Evolutionary conservation across 78 protist genomes (phyloP).

Genomic region (Guillardia theta): DNA sequence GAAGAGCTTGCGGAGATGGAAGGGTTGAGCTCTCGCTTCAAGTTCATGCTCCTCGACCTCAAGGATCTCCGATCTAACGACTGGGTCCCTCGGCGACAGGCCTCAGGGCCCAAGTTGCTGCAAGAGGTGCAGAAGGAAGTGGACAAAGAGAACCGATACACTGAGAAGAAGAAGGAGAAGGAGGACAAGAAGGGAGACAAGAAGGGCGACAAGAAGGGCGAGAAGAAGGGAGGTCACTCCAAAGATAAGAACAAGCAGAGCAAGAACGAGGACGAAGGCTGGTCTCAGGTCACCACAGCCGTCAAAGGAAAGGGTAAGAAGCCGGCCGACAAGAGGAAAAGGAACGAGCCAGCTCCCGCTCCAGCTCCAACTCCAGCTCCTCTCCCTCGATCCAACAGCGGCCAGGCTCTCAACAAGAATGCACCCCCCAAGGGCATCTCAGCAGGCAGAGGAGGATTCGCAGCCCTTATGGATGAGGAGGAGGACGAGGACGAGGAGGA

Average conservation of each 20-base stretch:
- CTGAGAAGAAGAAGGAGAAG: background rate
- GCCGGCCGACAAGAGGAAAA: background rate
- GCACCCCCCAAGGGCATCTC: background rate
- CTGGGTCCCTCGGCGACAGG: background rate
- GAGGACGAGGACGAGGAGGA: background rate
- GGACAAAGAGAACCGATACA: slow-evolving; percentile 12
- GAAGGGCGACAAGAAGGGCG: background rate
- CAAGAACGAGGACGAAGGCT: background rate
- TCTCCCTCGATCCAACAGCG: background rate
- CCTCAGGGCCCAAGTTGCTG: background rate
- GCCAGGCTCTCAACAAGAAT: background rate
- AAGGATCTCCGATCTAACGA: background rate
- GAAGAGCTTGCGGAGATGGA: background rate
- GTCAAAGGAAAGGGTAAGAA: background rate
- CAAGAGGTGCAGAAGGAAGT: background rate
- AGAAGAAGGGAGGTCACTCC: background rate
- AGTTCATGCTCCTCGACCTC: slow-evolving; percentile 27
- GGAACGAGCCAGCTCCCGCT: background rate
- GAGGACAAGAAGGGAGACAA: background rate
- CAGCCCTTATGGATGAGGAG: background rate
- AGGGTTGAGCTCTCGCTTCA: background rate
- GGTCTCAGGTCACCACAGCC: background rate
- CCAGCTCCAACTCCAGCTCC: background rate
- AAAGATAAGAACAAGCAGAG: background rate
- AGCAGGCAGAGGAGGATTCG: background rate